phyloP scores from a whole-genome alignment of 2,329 filamentous ascomycete species.

The Ophiosphaerella korrae region DNA sequence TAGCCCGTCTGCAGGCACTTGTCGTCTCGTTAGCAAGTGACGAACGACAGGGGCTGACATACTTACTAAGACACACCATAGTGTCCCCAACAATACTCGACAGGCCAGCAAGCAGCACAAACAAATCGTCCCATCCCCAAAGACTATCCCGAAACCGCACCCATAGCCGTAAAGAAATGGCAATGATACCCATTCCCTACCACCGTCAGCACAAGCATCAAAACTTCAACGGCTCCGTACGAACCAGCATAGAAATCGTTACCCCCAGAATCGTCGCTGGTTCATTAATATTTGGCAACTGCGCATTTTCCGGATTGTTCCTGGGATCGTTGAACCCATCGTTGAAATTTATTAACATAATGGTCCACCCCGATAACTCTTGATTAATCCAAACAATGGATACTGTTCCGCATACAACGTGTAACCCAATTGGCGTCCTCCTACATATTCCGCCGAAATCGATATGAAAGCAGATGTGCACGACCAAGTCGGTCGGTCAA shows the following conservation, averaged over 20 bases:
- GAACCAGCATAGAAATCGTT: conserved; percentile 37
- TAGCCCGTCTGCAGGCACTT: conserved; percentile 43
- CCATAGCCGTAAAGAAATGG: conserved; percentile 37
- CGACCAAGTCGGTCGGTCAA: too few species aligned
- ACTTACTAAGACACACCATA: conserved; percentile 41
- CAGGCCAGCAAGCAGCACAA: conserved; percentile 36
- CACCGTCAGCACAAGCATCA: conserved; percentile 2
- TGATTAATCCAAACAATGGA: neutral
- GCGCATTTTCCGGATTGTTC: conserved; percentile 32
- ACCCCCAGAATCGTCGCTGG: conserved; percentile 36
- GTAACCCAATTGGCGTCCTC: neutral
- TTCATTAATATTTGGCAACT: conserved; percentile 36
- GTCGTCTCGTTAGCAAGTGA: conserved; percentile 4
- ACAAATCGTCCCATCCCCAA: conserved; percentile 45
- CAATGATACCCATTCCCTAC: conserved; percentile 32
- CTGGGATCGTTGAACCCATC: conserved; percentile 5
- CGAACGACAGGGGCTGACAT: neutral
- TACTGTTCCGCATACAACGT: neutral
- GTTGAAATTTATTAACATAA: too few species aligned
- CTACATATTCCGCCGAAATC: neutral
- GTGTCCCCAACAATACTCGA: conserved; percentile 31
- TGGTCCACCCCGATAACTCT: too few species aligned
- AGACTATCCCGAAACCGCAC: conserved; percentile 33
- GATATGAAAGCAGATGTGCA: too few species aligned
- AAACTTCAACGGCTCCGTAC: conserved; percentile 6